phyloP scores from a whole-genome alignment of 169 alveolate species.

The Fabrea salina region DNA sequence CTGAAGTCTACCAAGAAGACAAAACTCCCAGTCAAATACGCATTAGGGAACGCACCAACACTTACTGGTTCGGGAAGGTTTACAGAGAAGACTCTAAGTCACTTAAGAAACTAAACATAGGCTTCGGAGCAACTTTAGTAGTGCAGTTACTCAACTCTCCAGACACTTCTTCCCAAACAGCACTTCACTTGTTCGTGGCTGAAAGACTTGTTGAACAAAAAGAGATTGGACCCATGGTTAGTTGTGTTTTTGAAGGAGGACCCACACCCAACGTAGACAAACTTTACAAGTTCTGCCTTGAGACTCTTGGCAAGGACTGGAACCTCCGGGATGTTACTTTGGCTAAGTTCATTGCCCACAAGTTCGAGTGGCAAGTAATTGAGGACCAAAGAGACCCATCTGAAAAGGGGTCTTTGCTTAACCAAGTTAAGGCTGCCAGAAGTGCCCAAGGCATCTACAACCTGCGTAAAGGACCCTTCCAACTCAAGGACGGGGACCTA shows the following conservation, averaged over 20 bases:
- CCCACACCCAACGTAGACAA: constrained; percentile 24
- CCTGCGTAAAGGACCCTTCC: constrained; percentile 47
- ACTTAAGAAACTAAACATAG: constrained; percentile 44
- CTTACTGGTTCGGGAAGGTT: constrained; percentile 45
- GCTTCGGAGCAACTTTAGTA: constrained; percentile 41
- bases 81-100: constrained; percentile 42
- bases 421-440: constrained; percentile 29
- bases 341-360: not conserved
- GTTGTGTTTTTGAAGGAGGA: not conserved
- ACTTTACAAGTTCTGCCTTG: constrained; percentile 20
- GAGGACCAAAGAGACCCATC: not conserved
- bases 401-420: constrained; percentile 11
- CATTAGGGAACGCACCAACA: constrained; percentile 42
- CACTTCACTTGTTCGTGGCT: not conserved
- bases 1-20: not conserved
- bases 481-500: constrained; percentile 52
- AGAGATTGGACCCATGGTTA: constrained; percentile 2
- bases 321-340: not conserved
- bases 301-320: constrained; percentile 29
- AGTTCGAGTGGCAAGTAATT: constrained; percentile 2
- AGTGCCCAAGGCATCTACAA: constrained; percentile 35
- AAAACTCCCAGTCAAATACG: constrained; percentile 32
- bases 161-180: not conserved
- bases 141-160: constrained; percentile 42
- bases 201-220: not conserved